A percentile compares a stretch with the other conserved stretches of the same genome.
phyloP scores from a whole-genome alignment of 345 rosid genomes.

The Gossypium thurberi region DNA sequence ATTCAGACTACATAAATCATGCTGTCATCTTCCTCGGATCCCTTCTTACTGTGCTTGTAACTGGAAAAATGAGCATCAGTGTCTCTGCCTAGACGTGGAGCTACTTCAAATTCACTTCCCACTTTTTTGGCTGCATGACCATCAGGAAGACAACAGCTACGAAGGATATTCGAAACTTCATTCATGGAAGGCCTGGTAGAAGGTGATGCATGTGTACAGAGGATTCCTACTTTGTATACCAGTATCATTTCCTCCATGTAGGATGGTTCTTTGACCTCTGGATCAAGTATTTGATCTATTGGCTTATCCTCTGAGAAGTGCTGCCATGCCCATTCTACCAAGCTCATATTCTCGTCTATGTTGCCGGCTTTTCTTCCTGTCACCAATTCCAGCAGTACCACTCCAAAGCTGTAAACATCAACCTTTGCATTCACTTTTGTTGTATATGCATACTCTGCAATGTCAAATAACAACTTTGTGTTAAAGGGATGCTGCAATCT shows the following conservation, averaged over 20 bases:
- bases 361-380: neutral
- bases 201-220: neutral
- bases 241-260: constrained; percentile 3
- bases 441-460: neutral
- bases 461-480: neutral
- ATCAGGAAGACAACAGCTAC: constrained; percentile 14
- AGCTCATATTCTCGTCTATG: neutral
- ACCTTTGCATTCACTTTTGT: constrained; percentile 6
- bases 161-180: constrained; percentile 49
- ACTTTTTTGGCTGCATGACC: constrained; percentile 3
- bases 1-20: constrained; percentile 16
- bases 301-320: constrained; percentile 3
- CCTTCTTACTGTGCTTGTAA: constrained; percentile 19
- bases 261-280: neutral
- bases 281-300: neutral
- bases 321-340: neutral
- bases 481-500: neutral
- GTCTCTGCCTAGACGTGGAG: constrained; percentile 32
- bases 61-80: constrained; percentile 17
- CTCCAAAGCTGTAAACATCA: constrained; percentile 5
- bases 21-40: neutral
- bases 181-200: constrained; percentile 5
- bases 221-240: neutral
- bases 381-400: constrained; percentile 6
- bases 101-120: constrained; percentile 27